phyloP scores from a whole-genome alignment of 345 rosid genomes.

The Eucalyptus urophylla region DNA sequence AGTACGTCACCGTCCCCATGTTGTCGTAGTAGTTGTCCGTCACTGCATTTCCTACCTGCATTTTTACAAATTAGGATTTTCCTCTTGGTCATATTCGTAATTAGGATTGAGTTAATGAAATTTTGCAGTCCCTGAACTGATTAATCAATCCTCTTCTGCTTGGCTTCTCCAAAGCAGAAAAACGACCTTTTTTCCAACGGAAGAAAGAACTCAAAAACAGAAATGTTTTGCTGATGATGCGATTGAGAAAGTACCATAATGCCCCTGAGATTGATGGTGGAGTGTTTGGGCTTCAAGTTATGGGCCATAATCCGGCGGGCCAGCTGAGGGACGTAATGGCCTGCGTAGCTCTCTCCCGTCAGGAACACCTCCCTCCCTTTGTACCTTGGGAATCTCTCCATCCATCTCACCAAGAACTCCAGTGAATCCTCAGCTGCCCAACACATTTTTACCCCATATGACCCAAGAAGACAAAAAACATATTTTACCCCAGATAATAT shows the following conservation, averaged over 20 bases:
- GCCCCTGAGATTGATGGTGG: constrained; percentile 63
- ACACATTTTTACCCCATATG: neutral
- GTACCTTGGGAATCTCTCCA: constrained; percentile 76
- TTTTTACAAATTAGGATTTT: neutral
- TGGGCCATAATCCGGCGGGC: constrained; percentile 61
- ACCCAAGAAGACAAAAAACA: neutral
- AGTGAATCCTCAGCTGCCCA: constrained; percentile 77
- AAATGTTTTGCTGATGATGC: neutral
- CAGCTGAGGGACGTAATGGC: constrained; percentile 98
- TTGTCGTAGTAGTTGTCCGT: constrained; percentile 91
- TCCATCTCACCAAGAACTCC: constrained; percentile 64
- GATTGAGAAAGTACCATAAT: constrained; percentile 40
- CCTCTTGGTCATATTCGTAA: neutral
- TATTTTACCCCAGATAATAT: neutral
- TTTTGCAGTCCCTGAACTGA: neutral
- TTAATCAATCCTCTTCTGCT: neutral
- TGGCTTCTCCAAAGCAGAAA: neutral
- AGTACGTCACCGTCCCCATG: constrained; percentile 88
- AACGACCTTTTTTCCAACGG: neutral
- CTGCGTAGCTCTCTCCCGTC: constrained; percentile 97
- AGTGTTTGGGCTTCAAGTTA: constrained; percentile 41
- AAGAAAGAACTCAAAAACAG: neutral
- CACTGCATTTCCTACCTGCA: constrained; percentile 95
- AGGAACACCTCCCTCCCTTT: constrained; percentile 57
- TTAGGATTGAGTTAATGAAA: neutral